Evolutionary conservation across 2,329 filamentous ascomycete genomes (phyloP), one percentile per base, ranked within the genome.

Genomic region (Botrytis cinerea): DNA sequence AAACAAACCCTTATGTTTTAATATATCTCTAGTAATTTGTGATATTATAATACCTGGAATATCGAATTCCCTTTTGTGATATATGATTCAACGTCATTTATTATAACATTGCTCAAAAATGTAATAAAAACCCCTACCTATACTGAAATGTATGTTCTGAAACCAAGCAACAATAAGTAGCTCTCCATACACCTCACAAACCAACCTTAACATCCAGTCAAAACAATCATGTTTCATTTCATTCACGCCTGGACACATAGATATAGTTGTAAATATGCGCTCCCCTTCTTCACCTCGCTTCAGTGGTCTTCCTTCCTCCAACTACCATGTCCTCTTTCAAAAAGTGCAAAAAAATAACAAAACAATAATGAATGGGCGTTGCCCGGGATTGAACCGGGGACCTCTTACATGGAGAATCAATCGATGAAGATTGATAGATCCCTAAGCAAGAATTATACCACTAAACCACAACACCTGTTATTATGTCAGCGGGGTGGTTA

Each of bases 391-490:
- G 69, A 71, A 71, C 69, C 69, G 69, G 69, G 69, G 69, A 71
- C 68, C 68, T 61, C 57, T 70, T 70, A 70, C 68, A 70, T 43
- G 43, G 32, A 32, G 40, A 61, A 46, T 20, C 35, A 62, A 28
- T 60, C n/a, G 2, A 20, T 35, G 25, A 22, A 25, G 16, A 38
- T 14, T 48, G 51, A 61, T 60, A 45, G 1, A n/a, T 62, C 69
- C 69, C 59, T 71, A 71, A 71, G 69, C 69, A 71, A 71, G 69
- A 62, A 71, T 71, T 71, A 71, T 71, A 71, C 69, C 69, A 63
- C 69, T 71, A 71, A 71, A 71, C 69, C 69, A 71, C 57, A 51
- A 51, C 69, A 71, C 69, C 69, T 10, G 12, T 40, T n/a, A 18
- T 40, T 0, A 8, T 61, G 22, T 25, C 2, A 4, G 2, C 5